These are phyloP conservation scores for Hymenoscyphus albidus DNA, from an alignment of 2,329 filamentous ascomycete genomes.

Conservation along the genomic window DNA sequence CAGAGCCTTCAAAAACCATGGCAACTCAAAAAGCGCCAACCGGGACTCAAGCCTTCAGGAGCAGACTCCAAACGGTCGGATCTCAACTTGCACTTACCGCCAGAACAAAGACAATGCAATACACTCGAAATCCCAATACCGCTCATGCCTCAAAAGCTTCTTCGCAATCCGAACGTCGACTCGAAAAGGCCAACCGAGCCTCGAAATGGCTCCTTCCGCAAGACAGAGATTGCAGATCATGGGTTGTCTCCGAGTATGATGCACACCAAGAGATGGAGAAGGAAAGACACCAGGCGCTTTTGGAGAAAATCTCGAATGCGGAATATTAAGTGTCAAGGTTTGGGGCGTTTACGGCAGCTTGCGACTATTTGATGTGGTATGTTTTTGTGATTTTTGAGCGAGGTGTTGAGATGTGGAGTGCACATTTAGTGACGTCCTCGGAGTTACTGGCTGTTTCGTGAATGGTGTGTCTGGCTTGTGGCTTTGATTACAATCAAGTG, in stretches of 20 bases:
- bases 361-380: no score
- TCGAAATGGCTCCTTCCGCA: slow-evolving; percentile 4
- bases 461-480: neutral
- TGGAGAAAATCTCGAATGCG: neutral
- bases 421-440: neutral
- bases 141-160: neutral
- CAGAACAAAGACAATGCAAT: neutral
- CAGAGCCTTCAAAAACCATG: neutral
- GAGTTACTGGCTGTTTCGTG: neutral
- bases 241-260: slow-evolving; percentile 1
- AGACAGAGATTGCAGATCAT: neutral
- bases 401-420: neutral
- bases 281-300: neutral
- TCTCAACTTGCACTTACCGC: neutral
- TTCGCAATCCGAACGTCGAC: neutral
- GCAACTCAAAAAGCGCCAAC: neutral
- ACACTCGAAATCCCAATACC: no score
- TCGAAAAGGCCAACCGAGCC: neutral
- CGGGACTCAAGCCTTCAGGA: neutral
- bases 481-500: neutral
- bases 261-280: slow-evolving; percentile 2
- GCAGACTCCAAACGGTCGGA: neutral
- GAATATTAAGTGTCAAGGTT: slow-evolving; percentile 1
- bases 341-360: neutral
- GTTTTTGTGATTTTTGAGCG: neutral